phyloP scores from a whole-genome alignment of 495 filamentous ascomycete genomes.

The Penicillium macrosclerotiorum region DNA sequence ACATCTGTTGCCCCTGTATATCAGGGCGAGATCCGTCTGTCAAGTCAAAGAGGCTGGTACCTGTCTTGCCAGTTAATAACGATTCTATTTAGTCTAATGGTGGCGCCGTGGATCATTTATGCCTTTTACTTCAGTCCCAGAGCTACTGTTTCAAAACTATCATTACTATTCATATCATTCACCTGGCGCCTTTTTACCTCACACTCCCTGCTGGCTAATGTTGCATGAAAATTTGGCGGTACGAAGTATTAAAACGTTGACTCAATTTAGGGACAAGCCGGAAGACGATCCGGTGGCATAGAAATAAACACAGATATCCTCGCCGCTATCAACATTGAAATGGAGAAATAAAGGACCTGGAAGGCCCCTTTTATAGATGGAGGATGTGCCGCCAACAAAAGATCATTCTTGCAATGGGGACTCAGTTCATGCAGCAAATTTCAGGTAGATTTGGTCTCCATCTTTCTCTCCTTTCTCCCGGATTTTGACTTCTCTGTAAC shows the following conservation, averaged over 20 bases:
- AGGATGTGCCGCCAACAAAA: constrained; percentile 25
- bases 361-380: constrained; percentile 24
- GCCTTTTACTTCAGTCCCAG: constrained; percentile 48
- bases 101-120: constrained; percentile 37
- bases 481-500: background rate
- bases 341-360: constrained; percentile 15
- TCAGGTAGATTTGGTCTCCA: no score
- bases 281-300: constrained; percentile 24
- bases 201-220: constrained; percentile 35
- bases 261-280: constrained; percentile 37
- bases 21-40: constrained; percentile 28
- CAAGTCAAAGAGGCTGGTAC: constrained; percentile 28
- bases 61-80: constrained; percentile 27
- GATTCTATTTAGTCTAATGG: constrained; percentile 28
- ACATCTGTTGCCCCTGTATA: constrained; percentile 33
- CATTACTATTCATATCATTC: constrained; percentile 35
- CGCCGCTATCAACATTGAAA: constrained; percentile 11
- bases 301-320: constrained; percentile 19
- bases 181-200: constrained; percentile 26
- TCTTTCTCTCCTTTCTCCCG: no score
- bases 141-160: constrained; percentile 49
- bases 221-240: constrained; percentile 19
- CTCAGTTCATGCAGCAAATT: constrained; percentile 40
- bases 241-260: constrained; percentile 29
- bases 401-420: constrained; percentile 32